Evolutionary conservation across 2,329 filamentous ascomycete species (phyloP).

Genomic region (Fusarium virguliforme): DNA sequence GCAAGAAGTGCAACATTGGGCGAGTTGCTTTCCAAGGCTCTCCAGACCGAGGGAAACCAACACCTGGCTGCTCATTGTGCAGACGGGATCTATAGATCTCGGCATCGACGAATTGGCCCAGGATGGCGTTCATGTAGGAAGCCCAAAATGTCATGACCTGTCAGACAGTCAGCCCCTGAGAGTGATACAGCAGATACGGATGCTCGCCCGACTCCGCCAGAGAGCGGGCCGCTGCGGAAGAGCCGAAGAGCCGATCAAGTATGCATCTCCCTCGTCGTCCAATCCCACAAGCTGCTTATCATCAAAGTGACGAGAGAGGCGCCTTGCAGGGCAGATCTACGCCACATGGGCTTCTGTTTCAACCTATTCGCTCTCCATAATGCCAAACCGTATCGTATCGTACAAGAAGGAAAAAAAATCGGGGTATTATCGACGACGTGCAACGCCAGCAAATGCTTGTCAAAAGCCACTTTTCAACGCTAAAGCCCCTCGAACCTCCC

Average conservation of each 20-base stretch:
- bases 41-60: background rate
- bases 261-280: conserved; percentile 11
- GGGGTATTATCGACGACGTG: conserved; percentile 45
- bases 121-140: background rate
- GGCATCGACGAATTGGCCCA: conserved; percentile 20
- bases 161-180: conserved; percentile 27
- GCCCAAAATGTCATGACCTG: background rate
- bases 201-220: conserved; percentile 28
- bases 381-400: conserved; percentile 41
- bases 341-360: conserved; percentile 34
- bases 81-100: conserved; percentile 3
- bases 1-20: conserved; percentile 12
- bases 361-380: conserved; percentile 41
- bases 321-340: conserved; percentile 41
- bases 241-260: conserved; percentile 30
- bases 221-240: conserved; percentile 36
- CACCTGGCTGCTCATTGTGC: conserved; percentile 6
- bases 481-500: conserved; percentile 13
- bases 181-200: conserved; percentile 31
- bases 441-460: conserved; percentile 48
- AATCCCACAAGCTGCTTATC: conserved; percentile 26
- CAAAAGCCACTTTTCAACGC: conserved; percentile 17
- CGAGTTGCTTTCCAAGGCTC: background rate
- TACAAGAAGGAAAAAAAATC: conserved; percentile 30
- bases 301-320: conserved; percentile 33